Evolutionary conservation across 768 basidiomycete genomes (phyloP).

Genomic region (Suillus subalutaceus): DNA sequence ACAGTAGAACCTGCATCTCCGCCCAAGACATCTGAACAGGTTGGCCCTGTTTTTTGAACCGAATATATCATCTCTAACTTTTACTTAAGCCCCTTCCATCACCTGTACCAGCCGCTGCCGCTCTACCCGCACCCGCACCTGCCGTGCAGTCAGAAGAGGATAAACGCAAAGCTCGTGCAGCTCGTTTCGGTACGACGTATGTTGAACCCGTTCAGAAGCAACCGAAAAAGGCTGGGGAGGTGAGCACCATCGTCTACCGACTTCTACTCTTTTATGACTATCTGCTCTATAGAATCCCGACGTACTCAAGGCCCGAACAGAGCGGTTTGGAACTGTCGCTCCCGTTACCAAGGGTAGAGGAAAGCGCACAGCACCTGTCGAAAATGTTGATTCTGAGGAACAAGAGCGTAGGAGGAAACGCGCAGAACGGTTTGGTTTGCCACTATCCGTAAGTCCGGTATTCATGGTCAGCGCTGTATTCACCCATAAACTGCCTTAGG

Average conservation of each 20-base stretch:
- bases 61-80: slow-evolving; percentile 5
- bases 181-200: slow-evolving; percentile 70
- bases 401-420: slow-evolving; percentile 58
- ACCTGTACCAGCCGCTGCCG: neutral
- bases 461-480: too few species aligned
- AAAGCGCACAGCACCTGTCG: slow-evolving; percentile 40
- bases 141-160: slow-evolving; percentile 44
- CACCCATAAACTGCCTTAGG: neutral
- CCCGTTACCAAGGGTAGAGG: slow-evolving; percentile 18
- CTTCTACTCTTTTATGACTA: slow-evolving; percentile 3
- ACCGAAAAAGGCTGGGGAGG: slow-evolving; percentile 22
- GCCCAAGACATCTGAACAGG: slow-evolving; percentile 9
- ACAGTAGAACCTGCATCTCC: slow-evolving; percentile 17
- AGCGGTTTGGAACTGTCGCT: slow-evolving; percentile 51
- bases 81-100: slow-evolving; percentile 12
- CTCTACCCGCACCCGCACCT: neutral
- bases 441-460: neutral
- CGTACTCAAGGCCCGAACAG: slow-evolving; percentile 54
- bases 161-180: slow-evolving; percentile 63
- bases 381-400: slow-evolving; percentile 59
- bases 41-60: neutral
- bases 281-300: slow-evolving; percentile 42
- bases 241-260: too few species aligned
- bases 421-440: slow-evolving; percentile 62
- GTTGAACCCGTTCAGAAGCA: slow-evolving; percentile 41